Evolutionary conservation across 768 basidiomycete species (phyloP).

Genomic region (Leccinum boreale): DNA sequence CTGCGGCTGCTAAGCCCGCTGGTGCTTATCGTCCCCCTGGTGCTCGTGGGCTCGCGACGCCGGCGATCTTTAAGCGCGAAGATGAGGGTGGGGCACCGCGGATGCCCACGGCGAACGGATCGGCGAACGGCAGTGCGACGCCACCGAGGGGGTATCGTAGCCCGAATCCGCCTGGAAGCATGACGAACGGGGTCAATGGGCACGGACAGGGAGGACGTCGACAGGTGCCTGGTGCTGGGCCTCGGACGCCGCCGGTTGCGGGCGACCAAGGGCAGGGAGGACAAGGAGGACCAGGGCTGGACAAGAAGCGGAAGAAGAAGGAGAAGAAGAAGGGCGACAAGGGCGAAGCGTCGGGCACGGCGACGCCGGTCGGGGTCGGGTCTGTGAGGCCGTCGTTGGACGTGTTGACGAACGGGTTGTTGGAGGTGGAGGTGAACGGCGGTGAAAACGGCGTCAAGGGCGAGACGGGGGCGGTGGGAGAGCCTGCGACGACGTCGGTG

Average conservation of each 20-base stretch:
- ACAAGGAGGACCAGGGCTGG: slow-evolving; percentile 31
- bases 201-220: slow-evolving; percentile 29
- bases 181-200: slow-evolving; percentile 33
- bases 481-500: slow-evolving; percentile 26
- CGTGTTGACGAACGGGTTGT: slow-evolving; percentile 30
- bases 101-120: slow-evolving; percentile 37
- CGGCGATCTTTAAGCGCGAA: slow-evolving; percentile 85
- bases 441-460: slow-evolving; percentile 1
- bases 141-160: slow-evolving; percentile 62
- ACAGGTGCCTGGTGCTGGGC: slow-evolving; percentile 72
- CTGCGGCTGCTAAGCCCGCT: slow-evolving; percentile 59
- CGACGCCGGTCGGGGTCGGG: slow-evolving; percentile 26
- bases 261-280: slow-evolving; percentile 28
- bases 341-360: slow-evolving; percentile 27
- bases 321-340: slow-evolving; percentile 52
- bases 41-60: slow-evolving; percentile 84
- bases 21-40: slow-evolving; percentile 95
- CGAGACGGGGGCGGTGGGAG: neutral
- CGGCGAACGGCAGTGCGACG: slow-evolving; percentile 51
- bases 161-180: slow-evolving; percentile 51
- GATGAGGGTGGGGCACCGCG: slow-evolving; percentile 77
- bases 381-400: slow-evolving; percentile 36
- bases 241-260: slow-evolving; percentile 45
- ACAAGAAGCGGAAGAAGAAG: slow-evolving; percentile 49
- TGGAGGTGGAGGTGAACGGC: slow-evolving; percentile 16